phyloP scores from a whole-genome alignment of 1,284 basidiomycete species.

The Ganoderma meredithae region DNA sequence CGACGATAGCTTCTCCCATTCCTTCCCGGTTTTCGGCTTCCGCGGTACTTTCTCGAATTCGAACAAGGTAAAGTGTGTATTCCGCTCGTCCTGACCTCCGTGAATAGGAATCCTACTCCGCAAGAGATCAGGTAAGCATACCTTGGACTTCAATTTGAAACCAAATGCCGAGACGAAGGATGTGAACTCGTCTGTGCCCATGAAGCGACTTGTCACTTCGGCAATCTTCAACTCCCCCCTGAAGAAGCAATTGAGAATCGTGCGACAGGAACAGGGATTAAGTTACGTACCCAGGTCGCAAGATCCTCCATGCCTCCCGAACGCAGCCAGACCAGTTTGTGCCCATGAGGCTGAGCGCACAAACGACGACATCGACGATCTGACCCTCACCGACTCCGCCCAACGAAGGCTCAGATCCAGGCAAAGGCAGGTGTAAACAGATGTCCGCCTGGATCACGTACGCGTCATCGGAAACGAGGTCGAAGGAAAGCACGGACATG shows the following conservation, averaged over 20 bases:
- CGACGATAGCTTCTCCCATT: slow-evolving; percentile 69
- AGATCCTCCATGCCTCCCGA: slow-evolving; percentile 88
- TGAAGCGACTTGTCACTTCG: slow-evolving; percentile 93
- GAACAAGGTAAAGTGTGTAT: slow-evolving; percentile 91
- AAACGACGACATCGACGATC: slow-evolving; percentile 91
- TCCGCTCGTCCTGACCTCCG: slow-evolving; percentile 72
- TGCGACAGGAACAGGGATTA: not conserved
- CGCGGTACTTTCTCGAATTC: slow-evolving; percentile 78
- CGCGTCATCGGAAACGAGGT: slow-evolving; percentile 76
- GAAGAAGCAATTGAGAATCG: slow-evolving; percentile 8
- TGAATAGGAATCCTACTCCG: slow-evolving; percentile 13
- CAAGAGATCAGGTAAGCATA: slow-evolving; percentile 42
- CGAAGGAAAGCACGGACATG: slow-evolving; percentile 79
- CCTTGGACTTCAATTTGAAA: slow-evolving; percentile 81
- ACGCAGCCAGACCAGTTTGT: slow-evolving; percentile 95
- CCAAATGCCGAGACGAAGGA: slow-evolving; percentile 79
- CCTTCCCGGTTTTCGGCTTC: slow-evolving; percentile 57
- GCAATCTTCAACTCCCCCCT: slow-evolving; percentile 93
- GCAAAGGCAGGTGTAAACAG: slow-evolving; percentile 76
- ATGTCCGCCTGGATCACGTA: slow-evolving; percentile 86
- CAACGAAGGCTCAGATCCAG: slow-evolving; percentile 69
- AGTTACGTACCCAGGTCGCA: slow-evolving; percentile 79
- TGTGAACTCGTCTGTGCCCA: slow-evolving; percentile 78
- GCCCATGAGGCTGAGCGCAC: slow-evolving; percentile 96
- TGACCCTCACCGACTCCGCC: slow-evolving; percentile 60